A percentile compares a stretch with the other conserved stretches of the same genome.
These are phyloP conservation scores for Guyanaporus albipodus DNA, from an alignment of 768 basidiomycete genomes.

Conservation along the genomic window DNA sequence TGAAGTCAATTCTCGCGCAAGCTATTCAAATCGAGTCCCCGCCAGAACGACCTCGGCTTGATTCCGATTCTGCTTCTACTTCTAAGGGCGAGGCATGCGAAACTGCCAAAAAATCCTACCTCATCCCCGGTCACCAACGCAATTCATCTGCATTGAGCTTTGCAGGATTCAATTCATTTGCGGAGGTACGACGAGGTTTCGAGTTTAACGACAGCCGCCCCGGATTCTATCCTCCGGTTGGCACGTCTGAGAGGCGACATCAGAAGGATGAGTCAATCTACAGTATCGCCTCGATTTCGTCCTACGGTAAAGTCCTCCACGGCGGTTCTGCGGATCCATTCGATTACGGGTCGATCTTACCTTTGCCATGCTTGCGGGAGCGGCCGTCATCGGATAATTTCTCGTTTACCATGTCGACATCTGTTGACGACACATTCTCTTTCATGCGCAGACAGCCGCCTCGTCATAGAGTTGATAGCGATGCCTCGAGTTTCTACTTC, in stretches of 20 bases:
- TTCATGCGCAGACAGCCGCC: slow-evolving; percentile 43
- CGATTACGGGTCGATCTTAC: slow-evolving; percentile 46
- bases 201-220: slow-evolving; percentile 64
- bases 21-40: slow-evolving; percentile 38
- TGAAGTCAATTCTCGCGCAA: slow-evolving; percentile 53
- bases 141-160: slow-evolving; percentile 58
- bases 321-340: slow-evolving; percentile 67
- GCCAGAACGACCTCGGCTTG: slow-evolving; percentile 32
- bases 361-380: slow-evolving; percentile 46
- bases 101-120: slow-evolving; percentile 12
- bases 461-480: slow-evolving; percentile 63
- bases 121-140: slow-evolving; percentile 30
- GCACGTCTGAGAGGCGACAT: slow-evolving; percentile 38
- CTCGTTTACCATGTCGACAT: slow-evolving; percentile 48
- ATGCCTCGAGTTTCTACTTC: slow-evolving; percentile 78
- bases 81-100: slow-evolving; percentile 33
- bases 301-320: slow-evolving; percentile 66
- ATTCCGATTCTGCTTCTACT: slow-evolving; percentile 45
- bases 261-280: slow-evolving; percentile 54
- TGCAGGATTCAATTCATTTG: slow-evolving; percentile 68
- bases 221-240: slow-evolving; percentile 59
- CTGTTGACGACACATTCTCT: slow-evolving; percentile 71
- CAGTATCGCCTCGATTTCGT: slow-evolving; percentile 78
- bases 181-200: slow-evolving; percentile 74
- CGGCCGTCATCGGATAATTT: slow-evolving; percentile 59